Evolutionary conservation across 306 rosid genomes (phyloP), one percentile per base, ranked within the genome.

Genomic region (Vigna nakashimae): DNA sequence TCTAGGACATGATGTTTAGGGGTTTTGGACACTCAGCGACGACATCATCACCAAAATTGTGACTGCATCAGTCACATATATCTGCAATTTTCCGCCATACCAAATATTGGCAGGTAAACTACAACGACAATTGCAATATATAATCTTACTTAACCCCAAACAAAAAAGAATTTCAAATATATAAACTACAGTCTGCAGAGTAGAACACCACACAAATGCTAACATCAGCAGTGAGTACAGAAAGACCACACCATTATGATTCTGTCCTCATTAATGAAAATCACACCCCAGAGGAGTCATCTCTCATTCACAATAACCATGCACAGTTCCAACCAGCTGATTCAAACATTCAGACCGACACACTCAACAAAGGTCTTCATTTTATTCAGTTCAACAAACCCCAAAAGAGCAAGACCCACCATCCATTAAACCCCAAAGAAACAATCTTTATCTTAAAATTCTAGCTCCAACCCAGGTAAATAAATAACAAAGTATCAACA

Each of bases 401-500:
- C 48, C 43, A 73, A 24, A 53, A 4, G 32, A 53, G 62, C 36
- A 73, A 55, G 60, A 65, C 71, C 76, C 74, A 53, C 4, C 30
- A 66, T 53, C 26, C 60, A 42, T 40, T 63, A 63, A 66, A 50
- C 52, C 49, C 7, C 10, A 84, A 87, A 84, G 76, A 78, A 58
- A 51, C 74, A 79, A 86, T 83, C 85, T 90, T 87, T 68, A 67
- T 48, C 81, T 4, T 22, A 49, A 18, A 82, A 83, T 66, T 55
- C 57, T 8, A 89, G 43, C 42, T 71, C 53, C 15, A 76, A 75
- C 67, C 86, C 72, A 79, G 24, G 63, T 57, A 55, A 52, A 52
- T 6, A 51, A n/a, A 71, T 24, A 36, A 59, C 6, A 59, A 20
- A 18, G 66, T 0, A 4, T 30, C 1, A 77, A 48, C 0, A 53